Evolutionary conservation across 257 asterid species (phyloP), one percentile per base, ranked within the genome.

Genomic region (Ligustrum vulgare): DNA sequence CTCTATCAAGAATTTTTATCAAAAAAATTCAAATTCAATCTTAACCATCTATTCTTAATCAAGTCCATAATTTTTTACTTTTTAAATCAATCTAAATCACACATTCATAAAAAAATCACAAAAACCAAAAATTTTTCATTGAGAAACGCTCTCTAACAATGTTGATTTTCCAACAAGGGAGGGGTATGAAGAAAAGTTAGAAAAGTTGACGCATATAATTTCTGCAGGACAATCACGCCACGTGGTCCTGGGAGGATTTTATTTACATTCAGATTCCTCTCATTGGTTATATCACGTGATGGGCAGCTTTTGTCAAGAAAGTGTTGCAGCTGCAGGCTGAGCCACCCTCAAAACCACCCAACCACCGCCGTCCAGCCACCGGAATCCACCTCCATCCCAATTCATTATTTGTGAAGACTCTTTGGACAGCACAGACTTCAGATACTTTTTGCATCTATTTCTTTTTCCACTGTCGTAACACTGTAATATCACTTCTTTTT

Each of bases 261-360:
- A 77, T 4, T 67, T 68, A 77, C 75, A 74, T 71, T 31, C 77
- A 82, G 82, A 84, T 82, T 82, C 88, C 84, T 79, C 77, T 74
- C 75, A 5, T 64, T 12, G 78, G 43, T 71, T 76, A 70, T 32
- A 79, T 82, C 88, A 80, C 69, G 87, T 80, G 86, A 62, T 1
- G 23, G 47, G 78, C 88, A 86, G 90, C 88, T 84, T 88, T 88
- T 84, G 87, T 82, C 86, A 81, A 78, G 79, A 73, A 69, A 73
- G 71, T 67, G 77, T 80, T n/a, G 45, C 37, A 39, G 75, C 80
- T 56, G 43, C 75, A 32, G 68, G 77, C 65, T 25, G 49, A 72
- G 25, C 78, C 23, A 32, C 80, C 72, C 39, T 81, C 80, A 63
- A 54, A 70, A 70, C 51, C 62, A 41, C 32, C 72, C 56, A 68